These are phyloP conservation scores for Acer yangbiense DNA, from an alignment of 345 rosid genomes.

Conservation along the genomic window DNA sequence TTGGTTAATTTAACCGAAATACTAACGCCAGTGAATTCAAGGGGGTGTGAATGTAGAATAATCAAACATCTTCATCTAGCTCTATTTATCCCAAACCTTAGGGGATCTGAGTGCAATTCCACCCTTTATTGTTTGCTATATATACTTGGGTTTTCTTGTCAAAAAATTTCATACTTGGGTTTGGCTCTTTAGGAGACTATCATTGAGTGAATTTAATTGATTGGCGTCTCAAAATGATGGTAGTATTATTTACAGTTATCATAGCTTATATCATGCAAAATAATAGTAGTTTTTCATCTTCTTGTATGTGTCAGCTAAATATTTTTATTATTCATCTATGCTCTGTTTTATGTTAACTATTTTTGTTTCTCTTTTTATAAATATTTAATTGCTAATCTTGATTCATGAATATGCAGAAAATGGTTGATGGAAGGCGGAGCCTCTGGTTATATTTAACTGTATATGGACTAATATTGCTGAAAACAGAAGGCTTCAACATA, in stretches of 20 bases:
- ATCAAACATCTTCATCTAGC: too few species aligned
- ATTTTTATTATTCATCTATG: too few species aligned
- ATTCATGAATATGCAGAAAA: constrained; percentile 40
- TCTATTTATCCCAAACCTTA: too few species aligned
- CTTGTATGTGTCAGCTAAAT: too few species aligned
- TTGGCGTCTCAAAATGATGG: neutral
- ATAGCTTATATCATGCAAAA: constrained; percentile 7
- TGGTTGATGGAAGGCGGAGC: constrained; percentile 52
- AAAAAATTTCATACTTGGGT: neutral
- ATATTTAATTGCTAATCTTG: neutral
- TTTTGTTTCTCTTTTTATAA: constrained; percentile 17
- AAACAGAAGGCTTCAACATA: constrained; percentile 48
- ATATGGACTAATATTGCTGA: constrained; percentile 40
- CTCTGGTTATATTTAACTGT: constrained; percentile 34
- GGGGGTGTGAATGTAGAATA: too few species aligned
- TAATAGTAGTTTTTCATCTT: constrained; percentile 6
- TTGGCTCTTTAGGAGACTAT: neutral
- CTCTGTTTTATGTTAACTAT: constrained; percentile 5
- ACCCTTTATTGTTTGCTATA: neutral
- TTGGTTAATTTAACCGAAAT: too few species aligned
- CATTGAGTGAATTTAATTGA: neutral
- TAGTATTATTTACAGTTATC: neutral
- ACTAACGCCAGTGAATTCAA: too few species aligned
- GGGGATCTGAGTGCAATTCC: too few species aligned
- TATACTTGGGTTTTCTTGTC: too few species aligned